Conservation (phyloP, 2,329 filamentous ascomycete genomes). For the Penicillium carneum region DNA sequence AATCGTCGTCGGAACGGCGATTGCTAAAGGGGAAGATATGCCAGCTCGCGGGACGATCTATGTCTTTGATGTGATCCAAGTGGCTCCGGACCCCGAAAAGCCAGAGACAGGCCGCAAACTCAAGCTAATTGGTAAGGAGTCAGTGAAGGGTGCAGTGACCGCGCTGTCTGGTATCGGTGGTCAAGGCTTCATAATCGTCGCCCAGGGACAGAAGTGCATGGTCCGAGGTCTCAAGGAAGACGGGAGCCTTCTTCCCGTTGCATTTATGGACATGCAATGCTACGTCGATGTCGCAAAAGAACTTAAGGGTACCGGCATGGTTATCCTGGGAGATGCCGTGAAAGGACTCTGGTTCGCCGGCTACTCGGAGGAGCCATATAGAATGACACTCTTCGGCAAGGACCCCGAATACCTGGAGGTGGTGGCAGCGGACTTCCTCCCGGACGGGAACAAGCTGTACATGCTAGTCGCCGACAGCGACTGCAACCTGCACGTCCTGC, state of each 20-base stretch:
- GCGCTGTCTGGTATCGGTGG: constrained; percentile 83
- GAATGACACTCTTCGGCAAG: constrained; percentile 91
- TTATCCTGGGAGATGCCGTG: constrained; percentile 85
- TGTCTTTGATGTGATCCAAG: constrained; percentile 88
- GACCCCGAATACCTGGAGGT: constrained; percentile 79
- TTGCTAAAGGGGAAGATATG: constrained; percentile 88
- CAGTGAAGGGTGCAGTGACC: constrained; percentile 90
- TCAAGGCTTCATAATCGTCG: constrained; percentile 85
- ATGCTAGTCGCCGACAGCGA: constrained; percentile 85
- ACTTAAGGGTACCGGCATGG: constrained; percentile 81
- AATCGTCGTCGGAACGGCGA: constrained; percentile 82
- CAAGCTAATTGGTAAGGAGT: constrained; percentile 85
- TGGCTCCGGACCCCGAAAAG: constrained; percentile 84
- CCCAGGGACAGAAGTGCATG: constrained; percentile 97
- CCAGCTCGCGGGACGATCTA: constrained; percentile 84
- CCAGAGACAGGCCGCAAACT: constrained; percentile 86
- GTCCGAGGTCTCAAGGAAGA: constrained; percentile 95
- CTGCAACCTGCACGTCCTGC: constrained; percentile 83
- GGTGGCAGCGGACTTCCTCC: constrained; percentile 83
- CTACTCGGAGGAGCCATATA: constrained; percentile 96
- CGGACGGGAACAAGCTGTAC: constrained; percentile 80
- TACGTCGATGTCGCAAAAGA: constrained; percentile 88
- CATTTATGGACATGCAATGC: constrained; percentile 97
- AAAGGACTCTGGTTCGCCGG: constrained; percentile 97
- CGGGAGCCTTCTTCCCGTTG: constrained; percentile 86